Conservation (phyloP, 805 yeast genomes). For the Saccharomycopsis fermentans region DNA sequence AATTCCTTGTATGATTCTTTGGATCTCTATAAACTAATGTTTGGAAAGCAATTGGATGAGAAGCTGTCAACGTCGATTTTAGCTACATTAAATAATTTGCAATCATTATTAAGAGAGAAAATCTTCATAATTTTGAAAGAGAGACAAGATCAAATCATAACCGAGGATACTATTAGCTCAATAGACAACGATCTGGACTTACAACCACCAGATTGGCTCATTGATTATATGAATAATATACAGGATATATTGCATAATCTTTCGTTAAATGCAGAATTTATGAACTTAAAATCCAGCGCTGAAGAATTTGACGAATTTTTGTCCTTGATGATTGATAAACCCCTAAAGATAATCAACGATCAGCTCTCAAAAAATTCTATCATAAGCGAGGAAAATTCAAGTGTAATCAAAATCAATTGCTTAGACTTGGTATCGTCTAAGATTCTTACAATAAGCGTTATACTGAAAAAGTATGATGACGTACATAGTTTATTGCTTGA, state of each 20-base stretch:
- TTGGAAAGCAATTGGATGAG: constrained; percentile 22
- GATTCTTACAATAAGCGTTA: constrained; percentile 36
- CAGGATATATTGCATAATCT: constrained; percentile 45
- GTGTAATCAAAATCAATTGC: constrained; percentile 46
- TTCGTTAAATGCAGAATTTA: constrained; percentile 27
- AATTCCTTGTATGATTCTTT: constrained; percentile 53
- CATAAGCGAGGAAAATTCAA: constrained; percentile 23
- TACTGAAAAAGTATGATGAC: constrained; percentile 30
- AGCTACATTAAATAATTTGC: constrained; percentile 25
- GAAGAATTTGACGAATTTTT: constrained; percentile 28
- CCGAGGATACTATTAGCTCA: constrained; percentile 29
- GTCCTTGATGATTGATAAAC: constrained; percentile 33
- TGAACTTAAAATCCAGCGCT: constrained; percentile 31
- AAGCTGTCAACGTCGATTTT: constrained; percentile 23
- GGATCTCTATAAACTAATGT: constrained; percentile 63
- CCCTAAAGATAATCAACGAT: constrained; percentile 24
- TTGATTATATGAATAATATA: constrained; percentile 52
- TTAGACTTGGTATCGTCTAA: constrained; percentile 48
- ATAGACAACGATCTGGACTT: constrained; percentile 31
- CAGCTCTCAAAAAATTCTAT: constrained; percentile 24
- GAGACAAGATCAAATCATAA: constrained; percentile 26
- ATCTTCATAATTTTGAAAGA: constrained; percentile 31
- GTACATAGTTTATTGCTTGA: constrained; percentile 27
- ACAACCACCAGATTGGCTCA: constrained; percentile 77
- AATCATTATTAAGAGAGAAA: constrained; percentile 29